A percentile compares a stretch with the other conserved stretches of the same genome.
These are phyloP conservation scores for Alternaria conjuncta DNA, from an alignment of 2,329 filamentous ascomycete species.

Conservation along the genomic window DNA sequence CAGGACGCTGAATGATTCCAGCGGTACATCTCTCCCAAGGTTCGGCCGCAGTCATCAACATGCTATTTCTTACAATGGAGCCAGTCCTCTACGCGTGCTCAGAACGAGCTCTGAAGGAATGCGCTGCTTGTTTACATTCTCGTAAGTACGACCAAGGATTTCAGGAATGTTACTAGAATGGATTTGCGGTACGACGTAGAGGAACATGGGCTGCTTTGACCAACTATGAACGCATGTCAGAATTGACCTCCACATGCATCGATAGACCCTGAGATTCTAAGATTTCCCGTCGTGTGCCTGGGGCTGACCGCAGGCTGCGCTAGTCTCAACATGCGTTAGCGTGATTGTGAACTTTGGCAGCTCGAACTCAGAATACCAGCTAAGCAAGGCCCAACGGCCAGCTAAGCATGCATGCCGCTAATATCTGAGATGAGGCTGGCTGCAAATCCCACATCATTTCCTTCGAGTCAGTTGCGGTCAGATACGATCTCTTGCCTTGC, in stretches of 20 bases:
- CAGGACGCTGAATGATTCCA: background rate
- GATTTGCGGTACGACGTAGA: background rate
- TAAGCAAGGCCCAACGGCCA: background rate
- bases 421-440: background rate
- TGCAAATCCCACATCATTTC: background rate
- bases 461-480: conserved; percentile 17
- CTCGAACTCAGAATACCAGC: background rate
- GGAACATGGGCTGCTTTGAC: background rate
- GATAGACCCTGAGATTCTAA: background rate
- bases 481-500: conserved; percentile 11
- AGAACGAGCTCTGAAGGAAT: background rate
- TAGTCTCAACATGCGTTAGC: background rate
- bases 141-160: background rate
- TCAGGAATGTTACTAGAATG: background rate
- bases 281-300: background rate
- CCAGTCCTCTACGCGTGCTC: background rate
- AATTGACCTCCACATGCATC: background rate
- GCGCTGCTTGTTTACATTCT: background rate
- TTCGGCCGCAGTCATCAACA: background rate
- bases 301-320: background rate
- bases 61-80: background rate
- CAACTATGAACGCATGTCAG: background rate
- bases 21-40: background rate
- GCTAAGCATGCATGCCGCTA: conserved; percentile 1
- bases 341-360: background rate